Evolutionary conservation across 306 rosid genomes (phyloP).

Genomic region (Castanopsis chinensis): DNA sequence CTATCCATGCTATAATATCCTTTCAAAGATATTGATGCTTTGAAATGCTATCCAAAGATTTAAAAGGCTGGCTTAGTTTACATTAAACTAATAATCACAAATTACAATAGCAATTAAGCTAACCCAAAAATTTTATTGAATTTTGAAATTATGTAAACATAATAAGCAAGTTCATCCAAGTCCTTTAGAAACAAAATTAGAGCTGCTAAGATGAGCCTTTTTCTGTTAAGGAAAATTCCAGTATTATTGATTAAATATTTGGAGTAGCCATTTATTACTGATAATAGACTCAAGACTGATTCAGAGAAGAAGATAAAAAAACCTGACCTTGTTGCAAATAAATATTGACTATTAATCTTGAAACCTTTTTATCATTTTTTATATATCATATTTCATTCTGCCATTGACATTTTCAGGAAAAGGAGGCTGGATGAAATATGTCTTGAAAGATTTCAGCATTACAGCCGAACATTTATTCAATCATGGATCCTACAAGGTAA

Average conservation of each 20-base stretch:
- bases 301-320: not conserved
- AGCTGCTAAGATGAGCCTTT: no score
- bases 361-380: not conserved
- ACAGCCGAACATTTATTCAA: slow-evolving; percentile 81
- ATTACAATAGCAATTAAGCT: no score
- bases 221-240: no score
- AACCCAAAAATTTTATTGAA: no score
- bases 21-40: no score
- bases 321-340: not conserved
- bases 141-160: no score
- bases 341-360: not conserved
- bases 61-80: no score
- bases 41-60: no score
- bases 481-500: slow-evolving; percentile 97
- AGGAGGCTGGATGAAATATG: slow-evolving; percentile 84
- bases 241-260: not conserved
- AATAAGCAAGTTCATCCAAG: no score
- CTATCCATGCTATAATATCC: no score
- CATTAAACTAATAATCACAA: no score
- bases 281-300: not conserved
- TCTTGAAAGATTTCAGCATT: slow-evolving; percentile 71
- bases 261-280: not conserved
- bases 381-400: not conserved
- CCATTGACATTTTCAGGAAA: slow-evolving; percentile 41
- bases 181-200: not conserved